Base-by-base conservation (phyloP, 441 rosid genomes). In the Sinapis alba region DNA sequence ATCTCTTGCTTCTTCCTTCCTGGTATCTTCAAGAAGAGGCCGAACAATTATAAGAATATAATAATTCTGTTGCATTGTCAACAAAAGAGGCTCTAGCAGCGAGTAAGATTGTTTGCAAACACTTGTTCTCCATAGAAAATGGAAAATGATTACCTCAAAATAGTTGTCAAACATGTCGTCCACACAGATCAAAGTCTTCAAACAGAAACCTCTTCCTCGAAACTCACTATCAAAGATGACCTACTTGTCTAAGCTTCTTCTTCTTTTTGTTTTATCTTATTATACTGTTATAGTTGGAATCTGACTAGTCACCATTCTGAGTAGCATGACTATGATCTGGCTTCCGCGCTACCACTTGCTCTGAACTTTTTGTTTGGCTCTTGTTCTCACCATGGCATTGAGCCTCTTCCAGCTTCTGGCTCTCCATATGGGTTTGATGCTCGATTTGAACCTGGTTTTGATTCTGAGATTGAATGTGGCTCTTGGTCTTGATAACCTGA, bases 401-500 rank as follows among this genome's bases (percentile, higher is more conserved):
- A 59, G 13, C 12, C 69, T 77, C 68, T 30, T 69, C 68, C 27
- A 0, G 16, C 26, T 20, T 76, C 43, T 72, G 75, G 65, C 68
- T 72, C 65, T 80, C 75, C 47, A 76, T 68, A 28, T 80, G 78
- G 13, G 78, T 68, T 38, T 73, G 60, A 68, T 72, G 77, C 63
- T 72, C 60, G 60, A 73, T 76, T 18, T 76, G 78, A 73, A 72
- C 71, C 75, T 80, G 68, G 58, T 65, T 65, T 3, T 38, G 65
- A 50, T 54, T 73, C 62, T 73, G 74, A 60, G 63, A 65, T 13
- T 66, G 81, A 62, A 34, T 65, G 28, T 75, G 60, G 71, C 68
- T 75, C 84, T 84, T 87, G 26, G 62, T 86, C 85, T 80, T 89
- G 59, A 83, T 84, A 76, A 89, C 80, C 96, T 89, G 89, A 75